These are phyloP conservation scores for Blastosporella zonata DNA, from an alignment of 1,284 basidiomycete genomes.

Conservation along the genomic window DNA sequence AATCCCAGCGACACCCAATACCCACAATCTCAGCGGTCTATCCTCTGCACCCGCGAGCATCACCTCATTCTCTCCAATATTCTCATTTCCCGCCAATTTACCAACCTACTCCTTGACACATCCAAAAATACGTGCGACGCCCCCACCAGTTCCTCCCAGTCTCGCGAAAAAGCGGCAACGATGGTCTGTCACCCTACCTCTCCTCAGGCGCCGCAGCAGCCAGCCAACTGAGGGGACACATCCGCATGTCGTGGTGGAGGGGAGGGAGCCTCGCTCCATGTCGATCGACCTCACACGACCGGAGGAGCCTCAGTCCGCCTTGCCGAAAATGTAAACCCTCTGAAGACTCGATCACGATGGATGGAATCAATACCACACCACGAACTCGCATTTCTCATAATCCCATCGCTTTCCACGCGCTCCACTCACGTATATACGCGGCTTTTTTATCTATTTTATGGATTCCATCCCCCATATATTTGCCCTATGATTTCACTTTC, in stretches of 20 bases:
- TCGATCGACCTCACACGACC: background rate
- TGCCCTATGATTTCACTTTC: no score
- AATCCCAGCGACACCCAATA: slow-evolving; percentile 2
- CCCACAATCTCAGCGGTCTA: slow-evolving; percentile 8
- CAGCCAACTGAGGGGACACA: slow-evolving; percentile 8
- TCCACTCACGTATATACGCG: no score
- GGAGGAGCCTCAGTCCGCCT: background rate
- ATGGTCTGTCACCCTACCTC: slow-evolving; percentile 26
- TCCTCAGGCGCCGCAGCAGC: slow-evolving; percentile 22
- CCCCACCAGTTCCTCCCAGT: slow-evolving; percentile 31
- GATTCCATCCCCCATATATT: no score
- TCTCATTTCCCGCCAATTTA: slow-evolving; percentile 12
- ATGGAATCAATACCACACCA: background rate
- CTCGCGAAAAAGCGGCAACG: slow-evolving; percentile 30
- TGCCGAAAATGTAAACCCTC: background rate
- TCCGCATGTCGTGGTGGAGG: background rate
- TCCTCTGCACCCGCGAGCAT: slow-evolving; percentile 15
- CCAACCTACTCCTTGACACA: slow-evolving; percentile 24
- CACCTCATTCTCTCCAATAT: slow-evolving; percentile 13
- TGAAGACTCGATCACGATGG: background rate
- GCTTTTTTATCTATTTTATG: no score
- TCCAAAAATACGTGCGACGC: slow-evolving; percentile 27
- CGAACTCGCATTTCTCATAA: background rate
- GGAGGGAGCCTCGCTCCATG: background rate
- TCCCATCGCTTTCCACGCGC: no score